Base-by-base conservation (phyloP, 139 green algal genomes). In the Zygnema cylindricum region DNA sequence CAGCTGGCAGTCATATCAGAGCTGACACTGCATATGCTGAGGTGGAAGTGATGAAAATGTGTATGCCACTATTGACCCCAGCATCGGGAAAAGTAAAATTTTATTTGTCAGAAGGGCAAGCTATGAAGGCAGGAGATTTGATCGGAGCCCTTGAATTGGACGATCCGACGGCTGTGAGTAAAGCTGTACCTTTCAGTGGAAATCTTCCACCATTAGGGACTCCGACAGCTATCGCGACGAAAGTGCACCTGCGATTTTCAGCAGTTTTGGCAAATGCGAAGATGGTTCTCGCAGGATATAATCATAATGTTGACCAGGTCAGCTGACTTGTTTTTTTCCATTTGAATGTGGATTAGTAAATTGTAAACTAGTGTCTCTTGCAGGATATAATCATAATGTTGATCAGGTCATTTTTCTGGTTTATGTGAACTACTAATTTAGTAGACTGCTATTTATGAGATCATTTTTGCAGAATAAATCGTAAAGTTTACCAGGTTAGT, bases 11-110 rank as follows among this genome's bases (percentile, higher is more conserved):
- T 3, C 92, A 92, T 30, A 73, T 93, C 23, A 54, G 69, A 32
- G 71, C 87, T 32, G 84, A 94, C 84, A 35, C 82, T 43, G 41
- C 89, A 2, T 93, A 93, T 54, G 89, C 89, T 7, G 89, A 93
- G 69, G 89, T 93, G 39, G 89, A 93, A 39, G 89, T 92, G 43
- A 93, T 93, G 89, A 93, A 93, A 69, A 93, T 93, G 89, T 91
- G 86, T 78, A 93, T 93, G 89, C 89, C 89, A n/a, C 88, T 93
- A 69, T 39, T 93, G 3, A 55, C 82, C 32, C 81, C 81, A 1
- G 89, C 69, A 21, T n/a, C 81, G 1, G 91, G 91, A 55, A 91
- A 23, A 36, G 84, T 93, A 16, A 57, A 85, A 73, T 91, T 55
- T 22, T n/a, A 54, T 36, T 25, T 93, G 30, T 22, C 55, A 43